Conservation (phyloP, 768 basidiomycete species). For the Coprinopsis cinerea region DNA sequence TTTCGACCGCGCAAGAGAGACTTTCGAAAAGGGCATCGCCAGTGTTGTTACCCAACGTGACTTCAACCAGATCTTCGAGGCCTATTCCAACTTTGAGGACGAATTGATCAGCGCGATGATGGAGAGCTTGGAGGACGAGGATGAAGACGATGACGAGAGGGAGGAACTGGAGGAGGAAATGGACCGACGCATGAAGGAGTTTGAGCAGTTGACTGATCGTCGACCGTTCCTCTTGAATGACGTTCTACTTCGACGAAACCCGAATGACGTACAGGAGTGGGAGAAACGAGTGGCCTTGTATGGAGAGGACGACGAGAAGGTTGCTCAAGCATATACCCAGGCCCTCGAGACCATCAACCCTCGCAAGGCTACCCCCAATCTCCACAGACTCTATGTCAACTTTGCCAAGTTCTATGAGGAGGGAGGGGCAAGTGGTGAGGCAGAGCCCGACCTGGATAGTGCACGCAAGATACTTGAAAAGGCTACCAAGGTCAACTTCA, state of each 20-base stretch:
- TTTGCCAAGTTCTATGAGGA: conserved; percentile 98
- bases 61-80: conserved; percentile 97
- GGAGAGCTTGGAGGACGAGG: conserved; percentile 78
- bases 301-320: conserved; percentile 92
- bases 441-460: conserved; percentile 76
- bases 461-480: conserved; percentile 93
- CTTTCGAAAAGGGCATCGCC: conserved; percentile 83
- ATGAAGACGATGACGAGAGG: conserved; percentile 68
- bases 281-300: conserved; percentile 93
- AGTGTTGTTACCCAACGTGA: conserved; percentile 89
- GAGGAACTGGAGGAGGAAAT: conserved; percentile 79
- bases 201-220: conserved; percentile 92
- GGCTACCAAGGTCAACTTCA: conserved; percentile 87
- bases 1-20: conserved; percentile 83
- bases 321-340: conserved; percentile 87
- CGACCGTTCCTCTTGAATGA: conserved; percentile 96
- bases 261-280: conserved; percentile 99
- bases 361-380: conserved; percentile 83
- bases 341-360: conserved; percentile 87
- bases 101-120: conserved; percentile 85
- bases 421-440: conserved; percentile 75
- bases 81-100: conserved; percentile 92
- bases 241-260: conserved; percentile 87
- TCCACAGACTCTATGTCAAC: conserved; percentile 87
- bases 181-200: conserved; percentile 84